Evolutionary conservation across 805 yeast genomes (phyloP), one percentile per base, ranked within the genome.

Genomic region (Lipomyces yamanashiensis): DNA sequence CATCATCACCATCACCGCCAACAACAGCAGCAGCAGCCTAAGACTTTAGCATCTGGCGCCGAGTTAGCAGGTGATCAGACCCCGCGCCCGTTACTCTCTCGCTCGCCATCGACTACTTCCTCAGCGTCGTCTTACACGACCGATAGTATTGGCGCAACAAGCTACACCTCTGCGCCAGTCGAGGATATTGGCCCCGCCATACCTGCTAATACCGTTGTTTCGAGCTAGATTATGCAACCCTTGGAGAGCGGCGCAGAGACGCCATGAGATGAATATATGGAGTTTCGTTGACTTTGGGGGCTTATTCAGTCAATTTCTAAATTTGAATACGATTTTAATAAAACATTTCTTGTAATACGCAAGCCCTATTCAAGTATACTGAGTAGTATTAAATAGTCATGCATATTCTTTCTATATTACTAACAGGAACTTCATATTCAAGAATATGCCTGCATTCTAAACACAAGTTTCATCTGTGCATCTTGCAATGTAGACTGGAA

Each of bases 381-480:
- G 28, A 28, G 28, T 28, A 28, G 28, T 28, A 28, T 28, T 28
- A 28, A 28, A 28, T 28, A 5, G 2, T 28, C 28, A 28, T 28
- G 28, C 28, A 28, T 41, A 9, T 40, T 10, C 45, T 10, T 19
- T 10, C 17, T 17, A 17, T 21, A 12, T 28, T 45, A 17, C 19
- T 45, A 45, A 45, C 49, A 45, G 17, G 47, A 6, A 43, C 17
- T 39, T 40, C 13, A 63, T 72, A 76, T 62, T 43, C 19, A 64
- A 4, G 66, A 43, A 67, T 82, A 87, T 8, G 83, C 81, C 73
- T 90, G 95, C 12, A 89, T 87, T 69, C 93, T 81, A 74, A 92
- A 89, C 1, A 91, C 87, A 45, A 93, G 79, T 64, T 97, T 79
- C 1, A 90, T 82, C 75, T 93, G 98, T 0, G 87, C 84, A 71